Evolutionary conservation across 176 grass and related monocot species (phyloP).

Genomic region (Musa acuminata): DNA sequence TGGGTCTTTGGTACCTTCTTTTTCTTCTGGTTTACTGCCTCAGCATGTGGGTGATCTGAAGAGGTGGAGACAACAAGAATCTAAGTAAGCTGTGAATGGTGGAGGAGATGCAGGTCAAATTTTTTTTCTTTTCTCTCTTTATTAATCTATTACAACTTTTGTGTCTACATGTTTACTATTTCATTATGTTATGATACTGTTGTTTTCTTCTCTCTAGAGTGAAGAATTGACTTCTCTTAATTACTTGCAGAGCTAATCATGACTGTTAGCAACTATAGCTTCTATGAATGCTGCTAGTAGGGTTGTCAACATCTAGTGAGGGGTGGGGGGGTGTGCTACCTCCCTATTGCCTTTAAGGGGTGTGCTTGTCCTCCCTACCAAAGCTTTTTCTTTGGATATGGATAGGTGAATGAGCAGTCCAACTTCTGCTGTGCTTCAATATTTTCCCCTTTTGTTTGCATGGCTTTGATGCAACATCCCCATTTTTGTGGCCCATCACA

Average conservation of each 20-base stretch:
- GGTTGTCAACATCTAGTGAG: slow-evolving; percentile 1
- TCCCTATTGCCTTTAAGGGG: slow-evolving; percentile 5
- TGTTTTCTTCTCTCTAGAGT: too few species aligned
- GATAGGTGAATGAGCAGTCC: too few species aligned
- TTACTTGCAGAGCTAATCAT: too few species aligned
- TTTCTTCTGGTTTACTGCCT: not conserved
- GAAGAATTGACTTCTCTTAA: not conserved
- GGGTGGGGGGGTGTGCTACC: slow-evolving; percentile 2
- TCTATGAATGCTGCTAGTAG: not conserved
- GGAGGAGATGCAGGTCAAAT: slow-evolving; percentile 71
- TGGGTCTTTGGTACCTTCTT: not conserved
- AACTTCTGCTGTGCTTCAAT: slow-evolving; percentile 31
- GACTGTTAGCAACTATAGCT: too few species aligned
- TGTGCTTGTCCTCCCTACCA: not conserved
- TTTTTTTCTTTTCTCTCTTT: slow-evolving; percentile 24
- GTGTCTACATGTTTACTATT: slow-evolving; percentile 1
- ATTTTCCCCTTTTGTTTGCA: slow-evolving; percentile 27
- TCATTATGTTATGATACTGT: too few species aligned
- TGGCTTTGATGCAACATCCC: slow-evolving; percentile 40
- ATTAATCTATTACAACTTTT: slow-evolving; percentile 32
- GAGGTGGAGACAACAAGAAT: slow-evolving; percentile 93
- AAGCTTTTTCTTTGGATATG: too few species aligned
- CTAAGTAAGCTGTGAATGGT: slow-evolving; percentile 80
- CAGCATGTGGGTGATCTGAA: slow-evolving; percentile 44
- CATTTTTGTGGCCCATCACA: slow-evolving; percentile 65